Percentiles rank a stretch among this genome's conserved stretches.
Evolutionary conservation across 2,329 filamentous ascomycete genomes (phyloP).

Genomic region (Aspergillus fumigatus): DNA sequence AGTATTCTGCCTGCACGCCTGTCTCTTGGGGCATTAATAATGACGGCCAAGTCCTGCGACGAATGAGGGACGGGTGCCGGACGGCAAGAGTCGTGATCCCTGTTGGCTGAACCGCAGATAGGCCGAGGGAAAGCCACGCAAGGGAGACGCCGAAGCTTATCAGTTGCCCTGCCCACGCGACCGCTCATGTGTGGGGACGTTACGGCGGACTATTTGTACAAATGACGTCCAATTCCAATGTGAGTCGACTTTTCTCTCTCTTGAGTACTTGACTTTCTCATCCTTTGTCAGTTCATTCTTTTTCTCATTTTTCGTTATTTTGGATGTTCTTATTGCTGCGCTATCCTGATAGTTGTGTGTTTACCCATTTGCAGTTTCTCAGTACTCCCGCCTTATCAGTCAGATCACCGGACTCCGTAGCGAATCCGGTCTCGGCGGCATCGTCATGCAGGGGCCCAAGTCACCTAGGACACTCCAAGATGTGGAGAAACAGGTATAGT

Average conservation of each 20-base stretch:
- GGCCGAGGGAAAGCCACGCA: no score
- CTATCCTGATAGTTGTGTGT: not conserved
- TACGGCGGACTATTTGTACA: no score
- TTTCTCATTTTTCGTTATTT: not conserved
- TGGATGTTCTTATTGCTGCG: not conserved
- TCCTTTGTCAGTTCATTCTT: not conserved
- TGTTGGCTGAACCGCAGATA: not conserved
- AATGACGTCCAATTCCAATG: no score
- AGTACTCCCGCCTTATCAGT: not conserved
- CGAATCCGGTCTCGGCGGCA: no score
- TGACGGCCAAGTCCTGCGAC: not conserved
- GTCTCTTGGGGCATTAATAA: not conserved
- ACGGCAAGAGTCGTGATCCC: not conserved
- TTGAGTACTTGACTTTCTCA: not conserved
- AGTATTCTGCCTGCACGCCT: not conserved
- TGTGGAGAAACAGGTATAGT: slow-evolving; percentile 30
- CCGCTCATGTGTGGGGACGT: not conserved
- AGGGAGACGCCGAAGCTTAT: not conserved
- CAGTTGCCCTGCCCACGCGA: not conserved
- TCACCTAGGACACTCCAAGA: slow-evolving; percentile 9
- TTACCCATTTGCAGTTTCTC: not conserved
- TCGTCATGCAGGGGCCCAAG: not conserved
- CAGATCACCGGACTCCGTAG: not conserved
- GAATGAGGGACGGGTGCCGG: not conserved
- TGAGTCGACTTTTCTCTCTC: not conserved